Conservation (phyloP, 805 yeast genomes). For the Saturnispora diversa region DNA sequence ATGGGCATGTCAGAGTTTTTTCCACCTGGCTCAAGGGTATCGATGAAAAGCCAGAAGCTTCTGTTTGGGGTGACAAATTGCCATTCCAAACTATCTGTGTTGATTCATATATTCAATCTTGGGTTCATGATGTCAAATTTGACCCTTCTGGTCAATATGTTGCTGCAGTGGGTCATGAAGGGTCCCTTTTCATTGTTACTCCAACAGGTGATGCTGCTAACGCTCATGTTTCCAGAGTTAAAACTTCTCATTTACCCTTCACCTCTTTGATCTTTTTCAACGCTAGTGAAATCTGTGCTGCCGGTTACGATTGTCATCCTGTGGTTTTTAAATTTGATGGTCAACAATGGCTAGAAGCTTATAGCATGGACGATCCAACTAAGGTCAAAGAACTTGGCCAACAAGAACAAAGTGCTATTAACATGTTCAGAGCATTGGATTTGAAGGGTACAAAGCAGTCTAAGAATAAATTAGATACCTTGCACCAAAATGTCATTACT, state of each 20-base stretch:
- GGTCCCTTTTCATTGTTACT: constrained; percentile 71
- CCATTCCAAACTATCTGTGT: constrained; percentile 92
- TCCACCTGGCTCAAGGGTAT: constrained; percentile 84
- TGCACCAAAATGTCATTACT: constrained; percentile 87
- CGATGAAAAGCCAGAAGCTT: constrained; percentile 71
- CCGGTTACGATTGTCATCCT: constrained; percentile 90
- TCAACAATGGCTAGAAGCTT: constrained; percentile 52
- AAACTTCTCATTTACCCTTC: constrained; percentile 73
- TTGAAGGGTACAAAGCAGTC: constrained; percentile 70
- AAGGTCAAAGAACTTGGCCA: constrained; percentile 39
- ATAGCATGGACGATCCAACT: constrained; percentile 53
- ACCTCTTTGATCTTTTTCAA: constrained; percentile 62
- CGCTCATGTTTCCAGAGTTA: constrained; percentile 49
- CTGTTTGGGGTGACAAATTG: constrained; percentile 89
- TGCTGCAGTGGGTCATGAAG: constrained; percentile 82
- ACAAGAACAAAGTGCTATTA: constrained; percentile 72
- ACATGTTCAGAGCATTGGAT: constrained; percentile 93
- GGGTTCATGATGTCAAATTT: constrained; percentile 89
- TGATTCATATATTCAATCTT: constrained; percentile 67
- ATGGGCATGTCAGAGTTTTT: constrained; percentile 85
- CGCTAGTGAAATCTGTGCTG: constrained; percentile 66
- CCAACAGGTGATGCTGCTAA: constrained; percentile 45
- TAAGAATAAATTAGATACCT: constrained; percentile 50
- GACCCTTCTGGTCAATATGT: constrained; percentile 70
- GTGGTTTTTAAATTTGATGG: constrained; percentile 62